Conservation (phyloP, 257 asterid species). For the Lantana camara region DNA sequence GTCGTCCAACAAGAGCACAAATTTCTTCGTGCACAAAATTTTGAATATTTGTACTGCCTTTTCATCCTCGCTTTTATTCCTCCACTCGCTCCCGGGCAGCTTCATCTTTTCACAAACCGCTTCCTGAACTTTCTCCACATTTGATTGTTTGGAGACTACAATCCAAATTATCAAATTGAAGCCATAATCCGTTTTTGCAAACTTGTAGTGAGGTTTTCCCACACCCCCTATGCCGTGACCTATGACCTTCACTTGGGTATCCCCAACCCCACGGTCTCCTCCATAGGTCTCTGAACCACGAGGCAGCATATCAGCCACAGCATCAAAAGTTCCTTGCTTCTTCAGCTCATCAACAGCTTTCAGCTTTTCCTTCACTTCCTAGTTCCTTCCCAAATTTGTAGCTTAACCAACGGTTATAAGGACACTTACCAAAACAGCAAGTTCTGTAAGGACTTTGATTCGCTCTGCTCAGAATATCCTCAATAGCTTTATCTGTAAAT, state of each 20-base stretch:
- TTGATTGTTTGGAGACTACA: no score
- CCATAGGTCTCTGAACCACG: constrained; percentile 27
- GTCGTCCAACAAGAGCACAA: constrained; percentile 31
- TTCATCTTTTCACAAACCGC: no score
- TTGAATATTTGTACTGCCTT: no score
- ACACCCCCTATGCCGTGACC: constrained; percentile 37
- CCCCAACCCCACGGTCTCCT: constrained; percentile 33
- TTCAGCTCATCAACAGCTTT: constrained; percentile 12
- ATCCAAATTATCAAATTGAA: no score
- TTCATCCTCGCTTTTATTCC: no score
- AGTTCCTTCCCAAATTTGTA: constrained; percentile 29
- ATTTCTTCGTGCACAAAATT: constrained; percentile 22
- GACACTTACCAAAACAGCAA: constrained; percentile 20
- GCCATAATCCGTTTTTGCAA: no score
- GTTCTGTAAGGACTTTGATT: no score
- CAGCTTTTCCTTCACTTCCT: constrained; percentile 19
- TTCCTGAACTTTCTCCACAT: no score
- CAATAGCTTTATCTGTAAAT: no score
- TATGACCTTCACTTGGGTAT: constrained; percentile 25
- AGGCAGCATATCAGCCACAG: constrained; percentile 29
- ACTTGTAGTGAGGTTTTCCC: no score
- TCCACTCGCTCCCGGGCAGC: no score
- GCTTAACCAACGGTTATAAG: constrained; percentile 8
- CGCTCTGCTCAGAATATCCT: no score
- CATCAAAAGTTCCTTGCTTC: constrained; percentile 21